Evolutionary conservation across 2,329 filamentous ascomycete species (phyloP), one percentile per base, ranked within the genome.

Genomic region (Stenocarpella maydis): DNA sequence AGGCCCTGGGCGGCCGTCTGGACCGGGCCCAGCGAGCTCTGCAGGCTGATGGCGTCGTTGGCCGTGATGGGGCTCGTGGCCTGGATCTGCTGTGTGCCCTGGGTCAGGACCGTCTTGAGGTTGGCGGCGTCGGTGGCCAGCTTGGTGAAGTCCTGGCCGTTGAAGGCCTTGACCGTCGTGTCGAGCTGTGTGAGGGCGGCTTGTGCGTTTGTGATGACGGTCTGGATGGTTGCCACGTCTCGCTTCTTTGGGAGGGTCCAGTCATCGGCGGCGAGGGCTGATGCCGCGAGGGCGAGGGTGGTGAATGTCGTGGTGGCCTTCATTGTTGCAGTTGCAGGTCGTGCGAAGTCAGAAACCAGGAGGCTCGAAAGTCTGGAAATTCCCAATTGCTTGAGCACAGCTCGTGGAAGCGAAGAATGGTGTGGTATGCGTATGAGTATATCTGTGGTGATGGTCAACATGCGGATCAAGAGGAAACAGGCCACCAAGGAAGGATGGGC

Each of bases 131-230:
- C 72, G 2, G 70, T 54, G 37, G 78, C 52, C 0, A 78, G 65
- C 55, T 74, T 47, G 3, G 65, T 72, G 15, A 73, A 64, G 72
- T 78, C 73, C 10, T 67, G 55, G 14, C 73, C 72, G 37, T 71
- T 65, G 68, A 77, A 77, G n/a, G 73, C 69, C 69, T 78, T 76
- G 24, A 78, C 75, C 1, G 76, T 71, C 2, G 45, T 72, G 71
- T 78, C 77, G 31, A 78, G 76, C 54, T 76, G 69, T 37, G 69
- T 61, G 17, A 78, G 73, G 10, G 76, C 75, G 31, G 54, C 65
- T 1, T 74, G 73, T 43, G 77, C 73, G 50, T 75, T 69, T 1
- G 69, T 64, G 17, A 75, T 70, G 41, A 74, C 74, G 5, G 72
- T 74, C 6, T 69, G 71, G 47, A 78, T 73, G 1, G 73, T 70